These are phyloP conservation scores for Microglena sp. DNA, from an alignment of 139 green algal genomes.

Conservation along the genomic window DNA sequence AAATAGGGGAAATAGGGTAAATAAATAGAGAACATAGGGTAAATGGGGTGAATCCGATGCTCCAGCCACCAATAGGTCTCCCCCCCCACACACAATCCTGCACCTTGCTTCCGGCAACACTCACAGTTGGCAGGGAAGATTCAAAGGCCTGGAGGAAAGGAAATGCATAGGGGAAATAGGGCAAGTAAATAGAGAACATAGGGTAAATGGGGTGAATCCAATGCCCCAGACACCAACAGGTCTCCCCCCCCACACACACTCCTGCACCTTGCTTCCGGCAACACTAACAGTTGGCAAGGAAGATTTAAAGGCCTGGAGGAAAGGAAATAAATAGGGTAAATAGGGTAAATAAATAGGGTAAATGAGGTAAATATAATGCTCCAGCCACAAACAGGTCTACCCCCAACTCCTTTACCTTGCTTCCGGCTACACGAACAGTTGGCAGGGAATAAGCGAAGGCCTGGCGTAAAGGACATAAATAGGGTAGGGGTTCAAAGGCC, in stretches of 20 bases:
- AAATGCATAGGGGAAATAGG: too few relatives aligned
- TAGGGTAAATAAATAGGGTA: too few relatives aligned
- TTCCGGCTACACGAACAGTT: not conserved
- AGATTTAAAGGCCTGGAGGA: constrained; percentile 28
- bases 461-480: too few relatives aligned
- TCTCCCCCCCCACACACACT: constrained; percentile 55
- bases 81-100: constrained; percentile 32
- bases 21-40: too few relatives aligned
- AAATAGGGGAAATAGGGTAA: too few relatives aligned
- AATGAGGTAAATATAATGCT: too few relatives aligned
- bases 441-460: constrained; percentile 22
- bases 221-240: constrained; percentile 59
- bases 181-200: too few relatives aligned
- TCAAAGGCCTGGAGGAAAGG: too few relatives aligned
- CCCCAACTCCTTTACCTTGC: constrained; percentile 15
- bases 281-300: constrained; percentile 7
- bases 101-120: not conserved
- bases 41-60: too few relatives aligned
- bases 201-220: too few relatives aligned
- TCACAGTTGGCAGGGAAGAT: constrained; percentile 14
- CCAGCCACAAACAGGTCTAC: constrained; percentile 65
- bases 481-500: constrained; percentile 33
- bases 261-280: not conserved
- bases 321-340: too few relatives aligned
- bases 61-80: constrained; percentile 62